Conservation (phyloP, 768 basidiomycete genomes). For the Kwoniella sp. region DNA sequence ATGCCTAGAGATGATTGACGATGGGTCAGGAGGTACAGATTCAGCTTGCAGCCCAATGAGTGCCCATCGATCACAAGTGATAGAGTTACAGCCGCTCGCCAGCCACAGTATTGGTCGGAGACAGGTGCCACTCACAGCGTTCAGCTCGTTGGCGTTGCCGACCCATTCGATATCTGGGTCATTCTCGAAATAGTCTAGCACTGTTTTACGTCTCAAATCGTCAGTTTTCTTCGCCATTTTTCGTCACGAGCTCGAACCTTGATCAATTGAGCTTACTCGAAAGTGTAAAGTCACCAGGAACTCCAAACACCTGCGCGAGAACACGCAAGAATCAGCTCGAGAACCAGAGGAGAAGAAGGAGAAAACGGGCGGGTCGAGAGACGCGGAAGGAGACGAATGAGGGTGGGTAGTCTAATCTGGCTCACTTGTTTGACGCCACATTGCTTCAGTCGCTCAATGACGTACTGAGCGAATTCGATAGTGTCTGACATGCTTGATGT, state of each 20-base stretch:
- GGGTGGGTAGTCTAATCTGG: conserved; percentile 18
- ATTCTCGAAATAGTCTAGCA: conserved; percentile 76
- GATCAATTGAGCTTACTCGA: conserved; percentile 2
- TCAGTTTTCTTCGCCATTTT: background rate
- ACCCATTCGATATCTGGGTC: conserved; percentile 79
- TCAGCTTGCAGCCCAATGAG: no score
- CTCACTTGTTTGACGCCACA: conserved; percentile 59
- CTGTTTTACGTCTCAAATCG: background rate
- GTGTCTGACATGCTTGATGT: conserved; percentile 34
- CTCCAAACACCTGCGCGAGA: conserved; percentile 55
- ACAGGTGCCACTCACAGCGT: conserved; percentile 32
- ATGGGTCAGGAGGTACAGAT: no score
- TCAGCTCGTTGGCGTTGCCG: conserved; percentile 64
- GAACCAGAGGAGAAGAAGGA: background rate
- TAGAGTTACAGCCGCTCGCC: no score
- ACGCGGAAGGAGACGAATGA: background rate
- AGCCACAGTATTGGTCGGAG: no score
- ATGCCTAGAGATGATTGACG: no score
- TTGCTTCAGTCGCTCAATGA: conserved; percentile 55
- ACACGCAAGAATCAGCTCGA: background rate
- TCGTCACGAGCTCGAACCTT: background rate
- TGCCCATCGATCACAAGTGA: no score
- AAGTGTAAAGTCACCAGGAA: conserved; percentile 46
- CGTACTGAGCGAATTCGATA: conserved; percentile 53
- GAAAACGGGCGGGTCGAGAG: background rate